These are phyloP conservation scores for Thalassiosira mediterranea DNA, from an alignment of 352 stramenopile species.

Conservation along the genomic window DNA sequence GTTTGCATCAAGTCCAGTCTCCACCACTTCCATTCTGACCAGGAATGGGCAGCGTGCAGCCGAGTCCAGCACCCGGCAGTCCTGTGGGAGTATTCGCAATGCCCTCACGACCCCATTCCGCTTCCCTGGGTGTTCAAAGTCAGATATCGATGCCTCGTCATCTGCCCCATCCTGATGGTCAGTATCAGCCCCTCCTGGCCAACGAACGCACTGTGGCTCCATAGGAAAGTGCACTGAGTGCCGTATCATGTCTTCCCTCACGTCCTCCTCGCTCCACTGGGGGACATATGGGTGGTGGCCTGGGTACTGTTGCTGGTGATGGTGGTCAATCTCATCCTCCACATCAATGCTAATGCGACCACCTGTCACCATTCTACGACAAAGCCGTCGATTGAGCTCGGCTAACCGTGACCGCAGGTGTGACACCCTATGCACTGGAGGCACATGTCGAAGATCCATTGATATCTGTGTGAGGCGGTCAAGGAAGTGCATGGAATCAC, in stretches of 20 bases:
- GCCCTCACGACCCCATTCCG: slow-evolving; percentile 66
- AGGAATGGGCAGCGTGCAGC: slow-evolving; percentile 79
- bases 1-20: slow-evolving; percentile 74
- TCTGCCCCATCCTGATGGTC: background rate
- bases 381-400: slow-evolving; percentile 78
- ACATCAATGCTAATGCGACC: slow-evolving; percentile 80
- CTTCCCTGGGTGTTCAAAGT: slow-evolving; percentile 49
- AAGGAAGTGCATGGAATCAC: slow-evolving; percentile 84
- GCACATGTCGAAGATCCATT: slow-evolving; percentile 66
- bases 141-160: slow-evolving; percentile 10
- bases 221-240: slow-evolving; percentile 82
- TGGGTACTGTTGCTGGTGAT: slow-evolving; percentile 9
- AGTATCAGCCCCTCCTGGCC: slow-evolving; percentile 45
- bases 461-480: slow-evolving; percentile 81
- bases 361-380: slow-evolving; percentile 73
- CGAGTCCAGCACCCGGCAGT: slow-evolving; percentile 71
- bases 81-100: slow-evolving; percentile 72
- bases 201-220: slow-evolving; percentile 60
- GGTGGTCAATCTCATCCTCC: slow-evolving; percentile 47
- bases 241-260: slow-evolving; percentile 72
- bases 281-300: slow-evolving; percentile 16
- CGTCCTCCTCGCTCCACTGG: slow-evolving; percentile 43
- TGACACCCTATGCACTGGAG: slow-evolving; percentile 46
- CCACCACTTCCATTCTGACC: slow-evolving; percentile 77
- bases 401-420: slow-evolving; percentile 59